These are phyloP conservation scores for Bathelium albidoporum DNA, from an alignment of 495 filamentous ascomycete species.

Conservation along the genomic window DNA sequence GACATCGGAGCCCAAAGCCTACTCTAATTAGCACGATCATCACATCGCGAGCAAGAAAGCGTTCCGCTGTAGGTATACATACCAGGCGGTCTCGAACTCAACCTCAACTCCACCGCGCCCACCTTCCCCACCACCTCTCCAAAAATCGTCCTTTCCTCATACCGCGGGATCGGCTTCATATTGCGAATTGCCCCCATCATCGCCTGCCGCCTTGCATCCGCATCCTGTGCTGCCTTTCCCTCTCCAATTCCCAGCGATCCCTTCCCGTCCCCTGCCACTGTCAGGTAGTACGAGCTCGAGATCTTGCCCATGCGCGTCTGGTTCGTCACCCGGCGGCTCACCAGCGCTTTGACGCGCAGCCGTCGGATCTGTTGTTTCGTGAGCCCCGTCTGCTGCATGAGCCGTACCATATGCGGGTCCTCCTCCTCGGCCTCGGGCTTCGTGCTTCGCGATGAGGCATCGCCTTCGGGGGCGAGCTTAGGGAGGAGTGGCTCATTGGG, in stretches of 20 bases:
- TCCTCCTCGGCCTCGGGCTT: conserved; percentile 25
- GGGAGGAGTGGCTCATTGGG: conserved; percentile 2
- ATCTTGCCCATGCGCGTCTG: conserved; percentile 96
- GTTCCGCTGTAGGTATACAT: conserved; percentile 24
- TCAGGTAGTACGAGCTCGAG: conserved; percentile 53
- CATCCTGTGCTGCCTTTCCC: conserved; percentile 67
- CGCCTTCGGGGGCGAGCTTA: background rate
- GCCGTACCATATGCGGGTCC: conserved; percentile 42
- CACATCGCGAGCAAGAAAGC: background rate
- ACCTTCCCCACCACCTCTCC: conserved; percentile 78
- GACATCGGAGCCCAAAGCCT: conserved; percentile 89
- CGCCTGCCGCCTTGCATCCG: conserved; percentile 55
- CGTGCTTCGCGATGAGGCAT: conserved; percentile 13
- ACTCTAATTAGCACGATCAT: background rate
- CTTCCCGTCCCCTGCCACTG: conserved; percentile 72
- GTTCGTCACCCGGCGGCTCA: conserved; percentile 66
- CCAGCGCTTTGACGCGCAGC: conserved; percentile 54
- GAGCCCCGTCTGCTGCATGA: conserved; percentile 64
- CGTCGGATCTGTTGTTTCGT: conserved; percentile 42
- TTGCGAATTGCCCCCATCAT: conserved; percentile 68
- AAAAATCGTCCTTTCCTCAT: conserved; percentile 84
- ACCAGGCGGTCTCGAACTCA: conserved; percentile 83
- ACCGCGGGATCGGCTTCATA: conserved; percentile 76
- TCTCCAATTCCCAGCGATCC: conserved; percentile 82
- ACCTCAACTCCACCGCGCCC: conserved; percentile 53